phyloP scores from a whole-genome alignment of 768 basidiomycete species.

The Gelatoporia subvermispora region DNA sequence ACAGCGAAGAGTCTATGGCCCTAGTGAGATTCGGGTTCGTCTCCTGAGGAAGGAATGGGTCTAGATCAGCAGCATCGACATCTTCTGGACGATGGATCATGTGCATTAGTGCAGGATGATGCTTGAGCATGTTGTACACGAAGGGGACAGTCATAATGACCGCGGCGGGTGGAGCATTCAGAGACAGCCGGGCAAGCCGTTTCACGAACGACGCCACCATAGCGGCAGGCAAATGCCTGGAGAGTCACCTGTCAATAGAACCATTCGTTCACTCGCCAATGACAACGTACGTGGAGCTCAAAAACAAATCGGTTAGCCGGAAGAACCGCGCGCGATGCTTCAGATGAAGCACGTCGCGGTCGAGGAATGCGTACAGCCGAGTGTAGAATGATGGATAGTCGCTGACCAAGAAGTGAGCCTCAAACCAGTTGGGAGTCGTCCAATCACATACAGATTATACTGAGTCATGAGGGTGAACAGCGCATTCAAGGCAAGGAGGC shows the following conservation, averaged over 20 bases:
- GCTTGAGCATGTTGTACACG: conserved; percentile 89
- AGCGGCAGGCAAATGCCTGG: conserved; percentile 80
- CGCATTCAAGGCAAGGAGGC: conserved; percentile 86
- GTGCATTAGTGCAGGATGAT: conserved; percentile 85
- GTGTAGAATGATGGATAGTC: conserved; percentile 97
- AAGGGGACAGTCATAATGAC: conserved; percentile 90
- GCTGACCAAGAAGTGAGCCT: conserved; percentile 35
- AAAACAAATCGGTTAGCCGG: conserved; percentile 84
- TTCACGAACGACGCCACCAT: conserved; percentile 96
- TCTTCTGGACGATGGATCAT: conserved; percentile 77
- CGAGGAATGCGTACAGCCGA: conserved; percentile 84
- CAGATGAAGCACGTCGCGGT: conserved; percentile 82
- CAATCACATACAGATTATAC: conserved; percentile 76
- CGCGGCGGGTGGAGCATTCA: conserved; percentile 84
- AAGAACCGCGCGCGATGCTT: conserved; percentile 95
- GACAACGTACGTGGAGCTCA: conserved; percentile 78
- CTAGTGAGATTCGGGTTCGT: conserved; percentile 69
- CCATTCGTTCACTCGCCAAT: no score
- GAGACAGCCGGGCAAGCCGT: conserved; percentile 77
- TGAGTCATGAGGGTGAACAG: conserved; percentile 87
- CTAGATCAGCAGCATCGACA: conserved; percentile 24
- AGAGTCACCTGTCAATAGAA: conserved; percentile 11
- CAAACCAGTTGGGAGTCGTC: neutral
- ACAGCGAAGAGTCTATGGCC: conserved; percentile 84
- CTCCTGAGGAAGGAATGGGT: conserved; percentile 69